Evolutionary conservation across 2,329 filamentous ascomycete species (phyloP).

Genomic region (Chaetomiaceae sp.): DNA sequence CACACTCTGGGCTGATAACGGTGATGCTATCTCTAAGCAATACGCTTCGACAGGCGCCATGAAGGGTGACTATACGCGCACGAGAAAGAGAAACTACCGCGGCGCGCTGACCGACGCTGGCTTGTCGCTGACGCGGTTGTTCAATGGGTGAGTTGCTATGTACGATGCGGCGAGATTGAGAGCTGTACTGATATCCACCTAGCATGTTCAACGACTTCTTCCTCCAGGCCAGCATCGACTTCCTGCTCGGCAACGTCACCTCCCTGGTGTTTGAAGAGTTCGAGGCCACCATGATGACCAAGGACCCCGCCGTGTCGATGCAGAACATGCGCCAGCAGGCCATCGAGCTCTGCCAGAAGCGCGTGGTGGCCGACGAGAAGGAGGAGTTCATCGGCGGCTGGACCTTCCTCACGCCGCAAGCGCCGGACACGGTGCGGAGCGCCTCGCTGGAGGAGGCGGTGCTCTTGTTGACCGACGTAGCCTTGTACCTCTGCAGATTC

Average conservation of each 20-base stretch:
- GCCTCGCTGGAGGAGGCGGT: conserved; percentile 84
- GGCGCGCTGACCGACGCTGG: conserved; percentile 89
- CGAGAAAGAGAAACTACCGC: conserved; percentile 81
- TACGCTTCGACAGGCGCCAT: conserved; percentile 94
- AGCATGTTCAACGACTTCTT: conserved; percentile 99
- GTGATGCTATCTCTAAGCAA: conserved; percentile 90
- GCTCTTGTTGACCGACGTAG: conserved; percentile 76
- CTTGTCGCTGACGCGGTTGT: conserved; percentile 74
- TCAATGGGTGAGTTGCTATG: conserved; percentile 52
- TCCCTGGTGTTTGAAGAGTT: conserved; percentile 89
- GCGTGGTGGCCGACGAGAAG: conserved; percentile 75
- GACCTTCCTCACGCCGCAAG: conserved; percentile 75
- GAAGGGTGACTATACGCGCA: conserved; percentile 95
- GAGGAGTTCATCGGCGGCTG: conserved; percentile 88
- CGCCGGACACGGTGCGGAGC: conserved; percentile 63
- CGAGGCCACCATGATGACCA: conserved; percentile 85
- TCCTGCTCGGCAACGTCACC: conserved; percentile 82
- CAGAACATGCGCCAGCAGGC: conserved; percentile 79
- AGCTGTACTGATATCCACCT: conserved; percentile 32
- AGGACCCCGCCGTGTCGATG: conserved; percentile 85
- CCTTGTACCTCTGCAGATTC: conserved; percentile 83
- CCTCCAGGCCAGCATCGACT: conserved; percentile 91
- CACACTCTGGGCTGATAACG: conserved; percentile 94
- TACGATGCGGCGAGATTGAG: conserved; percentile 4
- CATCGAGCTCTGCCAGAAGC: conserved; percentile 81